phyloP scores from a whole-genome alignment of 345 rosid genomes.

The Arabidopsis suecica region DNA sequence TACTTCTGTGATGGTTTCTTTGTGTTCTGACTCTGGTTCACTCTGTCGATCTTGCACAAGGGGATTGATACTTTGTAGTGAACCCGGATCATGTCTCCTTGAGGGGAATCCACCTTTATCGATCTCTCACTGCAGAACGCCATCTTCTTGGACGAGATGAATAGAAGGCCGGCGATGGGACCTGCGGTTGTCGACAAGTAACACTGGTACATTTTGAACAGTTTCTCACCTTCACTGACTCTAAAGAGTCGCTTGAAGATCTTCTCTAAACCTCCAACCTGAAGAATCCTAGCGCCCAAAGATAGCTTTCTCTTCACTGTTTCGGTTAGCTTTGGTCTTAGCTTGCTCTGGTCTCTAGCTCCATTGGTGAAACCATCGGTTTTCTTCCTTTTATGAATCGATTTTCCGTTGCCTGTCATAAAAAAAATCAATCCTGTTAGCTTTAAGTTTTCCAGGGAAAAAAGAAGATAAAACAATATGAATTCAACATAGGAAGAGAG shows the following conservation, averaged over 20 bases:
- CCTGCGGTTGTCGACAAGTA: constrained; percentile 60
- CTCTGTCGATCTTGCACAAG: constrained; percentile 41
- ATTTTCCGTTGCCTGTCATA: constrained; percentile 47
- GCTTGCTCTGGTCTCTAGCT: constrained; percentile 60
- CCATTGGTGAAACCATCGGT: constrained; percentile 56
- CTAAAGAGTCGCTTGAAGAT: constrained; percentile 49
- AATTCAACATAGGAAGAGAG: not conserved
- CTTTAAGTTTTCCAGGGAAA: constrained; percentile 19
- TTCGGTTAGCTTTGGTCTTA: constrained; percentile 51
- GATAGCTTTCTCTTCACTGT: constrained; percentile 49
- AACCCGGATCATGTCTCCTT: constrained; percentile 46
- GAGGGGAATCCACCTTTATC: constrained; percentile 38
- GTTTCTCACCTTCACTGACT: constrained; percentile 51
- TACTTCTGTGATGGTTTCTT: constrained; percentile 48
- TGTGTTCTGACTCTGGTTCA: constrained; percentile 41
- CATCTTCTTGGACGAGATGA: constrained; percentile 49
- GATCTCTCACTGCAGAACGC: constrained; percentile 52
- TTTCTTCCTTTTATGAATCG: constrained; percentile 55
- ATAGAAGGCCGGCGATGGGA: constrained; percentile 60
- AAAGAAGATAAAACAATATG: not conserved
- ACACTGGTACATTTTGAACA: constrained; percentile 54
- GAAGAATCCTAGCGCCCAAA: constrained; percentile 50
- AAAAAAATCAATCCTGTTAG: constrained; percentile 32
- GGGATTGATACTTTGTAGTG: constrained; percentile 57
- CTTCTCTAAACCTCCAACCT: constrained; percentile 45